Conservation (phyloP, 1,284 basidiomycete genomes). For the Hemileia vastatrix region DNA sequence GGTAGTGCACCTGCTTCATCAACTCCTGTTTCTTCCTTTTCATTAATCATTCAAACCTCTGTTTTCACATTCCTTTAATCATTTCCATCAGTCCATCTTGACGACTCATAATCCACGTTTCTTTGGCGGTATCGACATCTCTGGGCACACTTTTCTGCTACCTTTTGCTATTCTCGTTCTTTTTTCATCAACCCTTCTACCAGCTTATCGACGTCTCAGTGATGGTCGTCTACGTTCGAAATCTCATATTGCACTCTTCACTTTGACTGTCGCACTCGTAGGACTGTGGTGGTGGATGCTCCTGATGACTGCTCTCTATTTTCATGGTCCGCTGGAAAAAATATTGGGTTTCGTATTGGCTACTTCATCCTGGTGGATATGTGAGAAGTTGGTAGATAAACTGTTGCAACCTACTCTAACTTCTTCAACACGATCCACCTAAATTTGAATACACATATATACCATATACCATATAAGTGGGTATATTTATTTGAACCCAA, state of each 20-base stretch:
- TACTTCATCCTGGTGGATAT: conserved; percentile 30
- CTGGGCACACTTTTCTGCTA: conserved; percentile 43
- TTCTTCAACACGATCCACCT: too few species aligned
- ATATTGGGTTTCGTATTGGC: conserved; percentile 34
- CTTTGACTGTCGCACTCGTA: conserved; percentile 28
- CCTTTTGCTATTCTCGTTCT: conserved; percentile 37
- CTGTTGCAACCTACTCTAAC: too few species aligned
- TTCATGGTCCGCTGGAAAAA: conserved; percentile 42
- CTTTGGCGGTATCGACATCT: conserved; percentile 41
- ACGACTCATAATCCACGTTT: conserved; percentile 3
- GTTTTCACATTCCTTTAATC: too few species aligned
- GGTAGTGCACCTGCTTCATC: too few species aligned
- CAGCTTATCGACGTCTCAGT: conserved; percentile 1
- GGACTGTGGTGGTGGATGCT: conserved; percentile 39
- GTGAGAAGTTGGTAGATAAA: conserved; percentile 28
- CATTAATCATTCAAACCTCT: too few species aligned
- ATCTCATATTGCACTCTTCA: not conserved
- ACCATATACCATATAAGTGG: too few species aligned
- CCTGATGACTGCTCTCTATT: conserved; percentile 40
- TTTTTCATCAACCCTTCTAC: conserved; percentile 22
- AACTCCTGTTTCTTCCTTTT: too few species aligned
- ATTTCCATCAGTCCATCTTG: not conserved
- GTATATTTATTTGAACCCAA: too few species aligned
- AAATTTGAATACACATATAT: too few species aligned
- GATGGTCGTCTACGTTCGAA: not conserved